These are phyloP conservation scores for Fraxinus paxiana DNA, from an alignment of 305 asterid genomes.

Conservation along the genomic window DNA sequence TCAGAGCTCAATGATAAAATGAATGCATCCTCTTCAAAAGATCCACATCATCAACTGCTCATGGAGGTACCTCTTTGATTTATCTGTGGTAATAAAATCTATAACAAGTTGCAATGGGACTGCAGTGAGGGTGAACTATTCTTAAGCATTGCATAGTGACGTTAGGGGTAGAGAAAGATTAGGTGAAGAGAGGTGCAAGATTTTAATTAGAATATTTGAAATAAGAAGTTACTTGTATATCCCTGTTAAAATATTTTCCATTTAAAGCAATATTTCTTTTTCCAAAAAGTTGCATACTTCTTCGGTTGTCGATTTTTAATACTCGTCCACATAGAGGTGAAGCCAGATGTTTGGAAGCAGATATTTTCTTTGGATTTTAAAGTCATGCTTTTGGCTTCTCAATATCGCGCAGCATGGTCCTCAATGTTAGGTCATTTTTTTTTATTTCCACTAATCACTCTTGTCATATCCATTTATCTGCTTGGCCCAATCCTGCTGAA, in stretches of 20 bases:
- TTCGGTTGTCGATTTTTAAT: neutral
- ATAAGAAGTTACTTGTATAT: neutral
- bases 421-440: neutral
- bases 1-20: slow-evolving; percentile 48
- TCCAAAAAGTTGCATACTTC: neutral
- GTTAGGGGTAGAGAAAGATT: slow-evolving; percentile 8
- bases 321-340: neutral
- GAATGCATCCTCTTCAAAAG: slow-evolving; percentile 46
- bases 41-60: slow-evolving; percentile 73
- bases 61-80: slow-evolving; percentile 59
- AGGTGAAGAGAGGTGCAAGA: neutral
- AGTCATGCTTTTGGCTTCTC: neutral
- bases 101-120: slow-evolving; percentile 9
- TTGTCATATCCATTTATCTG: neutral
- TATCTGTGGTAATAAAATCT: slow-evolving; percentile 12
- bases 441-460: neutral
- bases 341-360: neutral
- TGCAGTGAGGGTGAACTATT: slow-evolving; percentile 7
- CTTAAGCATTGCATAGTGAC: neutral
- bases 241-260: neutral
- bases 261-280: neutral
- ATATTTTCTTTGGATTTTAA: neutral
- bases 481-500: neutral
- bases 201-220: neutral
- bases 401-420: neutral